These are phyloP conservation scores for Phytophthora aleatoria DNA, from an alignment of 352 stramenopile species.

Conservation along the genomic window DNA sequence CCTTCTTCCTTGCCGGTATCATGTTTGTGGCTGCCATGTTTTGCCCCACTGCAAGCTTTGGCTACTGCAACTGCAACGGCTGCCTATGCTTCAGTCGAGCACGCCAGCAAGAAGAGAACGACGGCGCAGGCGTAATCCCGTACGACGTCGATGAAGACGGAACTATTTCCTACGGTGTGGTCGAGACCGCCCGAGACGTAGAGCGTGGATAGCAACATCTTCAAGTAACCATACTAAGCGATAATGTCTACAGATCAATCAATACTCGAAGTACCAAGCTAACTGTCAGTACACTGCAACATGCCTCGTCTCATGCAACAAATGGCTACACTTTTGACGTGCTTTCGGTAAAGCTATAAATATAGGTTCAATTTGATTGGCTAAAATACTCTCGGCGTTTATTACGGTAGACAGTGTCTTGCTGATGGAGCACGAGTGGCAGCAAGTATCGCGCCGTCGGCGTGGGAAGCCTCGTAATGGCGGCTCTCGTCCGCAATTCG, in stretches of 20 bases:
- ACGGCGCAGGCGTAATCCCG: slow-evolving; percentile 25
- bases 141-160: slow-evolving; percentile 33
- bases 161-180: slow-evolving; percentile 26
- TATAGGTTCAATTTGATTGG: slow-evolving; percentile 14
- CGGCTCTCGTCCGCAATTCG: not conserved
- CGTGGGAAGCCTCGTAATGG: slow-evolving; percentile 23
- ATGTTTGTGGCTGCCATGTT: slow-evolving; percentile 39
- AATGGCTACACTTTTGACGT: slow-evolving; percentile 6
- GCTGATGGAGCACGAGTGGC: slow-evolving; percentile 38
- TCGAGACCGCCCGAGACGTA: slow-evolving; percentile 23
- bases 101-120: slow-evolving; percentile 19
- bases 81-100: slow-evolving; percentile 36
- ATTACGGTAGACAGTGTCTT: not conserved
- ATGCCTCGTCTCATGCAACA: not conserved
- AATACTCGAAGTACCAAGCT: too few relatives aligned
- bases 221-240: not conserved
- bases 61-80: slow-evolving; percentile 42
- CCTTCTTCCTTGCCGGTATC: slow-evolving; percentile 40
- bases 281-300: not conserved
- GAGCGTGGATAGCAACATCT: slow-evolving; percentile 20
- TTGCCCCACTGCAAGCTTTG: slow-evolving; percentile 37
- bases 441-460: slow-evolving; percentile 29
- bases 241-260: too few relatives aligned
- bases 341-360: not conserved
- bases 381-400: slow-evolving; percentile 2